These are phyloP conservation scores for Plenodomus lindquistii DNA, from an alignment of 2,329 filamentous ascomycete species.

Conservation along the genomic window DNA sequence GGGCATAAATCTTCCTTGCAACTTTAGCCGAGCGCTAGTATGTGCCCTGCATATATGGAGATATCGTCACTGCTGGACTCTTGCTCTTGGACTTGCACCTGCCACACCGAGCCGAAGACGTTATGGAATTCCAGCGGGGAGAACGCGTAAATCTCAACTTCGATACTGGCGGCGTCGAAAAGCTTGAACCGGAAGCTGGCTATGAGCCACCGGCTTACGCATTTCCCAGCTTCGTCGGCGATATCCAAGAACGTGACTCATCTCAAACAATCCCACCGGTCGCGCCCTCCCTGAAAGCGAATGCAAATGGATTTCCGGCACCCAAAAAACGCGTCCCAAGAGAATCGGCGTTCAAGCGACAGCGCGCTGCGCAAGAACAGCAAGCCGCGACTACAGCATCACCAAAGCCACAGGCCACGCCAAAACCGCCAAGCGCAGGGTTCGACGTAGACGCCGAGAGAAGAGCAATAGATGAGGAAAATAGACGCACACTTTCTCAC, in stretches of 20 bases:
- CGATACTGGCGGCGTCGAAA: slow-evolving; percentile 56
- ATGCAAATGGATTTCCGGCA: slow-evolving; percentile 77
- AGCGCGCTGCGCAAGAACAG: slow-evolving; percentile 49
- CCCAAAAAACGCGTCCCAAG: slow-evolving; percentile 73
- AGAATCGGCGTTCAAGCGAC: slow-evolving; percentile 79
- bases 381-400: slow-evolving; percentile 10
- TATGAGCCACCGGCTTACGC: slow-evolving; percentile 17
- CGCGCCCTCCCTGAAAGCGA: slow-evolving; percentile 62
- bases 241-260: slow-evolving; percentile 76
- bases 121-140: slow-evolving; percentile 56
- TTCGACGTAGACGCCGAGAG: slow-evolving; percentile 60
- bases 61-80: background rate
- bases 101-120: slow-evolving; percentile 7
- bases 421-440: slow-evolving; percentile 15
- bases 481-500: slow-evolving; percentile 68
- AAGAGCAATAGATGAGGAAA: slow-evolving; percentile 79
- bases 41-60: slow-evolving; percentile 7
- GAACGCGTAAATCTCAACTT: slow-evolving; percentile 65
- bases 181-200: slow-evolving; percentile 34
- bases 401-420: slow-evolving; percentile 18
- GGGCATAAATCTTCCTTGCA: too few species aligned
- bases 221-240: slow-evolving; percentile 60
- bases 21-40: slow-evolving; percentile 10
- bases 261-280: slow-evolving; percentile 64
- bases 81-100: slow-evolving; percentile 1